Evolutionary conservation across 306 rosid genomes (phyloP), one percentile per base, ranked within the genome.

Genomic region (Cicer judaicum): DNA sequence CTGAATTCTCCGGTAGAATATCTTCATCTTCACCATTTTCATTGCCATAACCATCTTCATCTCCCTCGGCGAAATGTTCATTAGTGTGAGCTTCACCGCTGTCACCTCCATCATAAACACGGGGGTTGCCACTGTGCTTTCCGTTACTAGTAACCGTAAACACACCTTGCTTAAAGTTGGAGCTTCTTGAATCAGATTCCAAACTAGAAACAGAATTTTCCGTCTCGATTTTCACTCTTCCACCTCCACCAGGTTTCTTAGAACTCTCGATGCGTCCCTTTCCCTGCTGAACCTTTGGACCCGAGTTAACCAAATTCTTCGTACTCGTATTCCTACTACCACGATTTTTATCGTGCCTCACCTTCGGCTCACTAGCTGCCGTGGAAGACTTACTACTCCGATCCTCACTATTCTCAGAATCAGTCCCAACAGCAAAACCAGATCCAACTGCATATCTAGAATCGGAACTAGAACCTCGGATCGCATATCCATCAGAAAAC

Each of bases 171-270:
- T 77, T 69, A 82, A 85, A 74, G 79, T 81, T 81, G 73, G 95
- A 90, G 87, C 95, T 93, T 78, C 91, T 87, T n/a, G 98, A 94
- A 83, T 95, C 97, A 68, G 98, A 95, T 59, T 95, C 98, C 78
- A 90, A 1, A 82, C 96, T 91, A 47, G 96, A 87, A 74, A 79
- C 73, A 72, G 97, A 94, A 81, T 88, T 90, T 72, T 94, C 92
- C 85, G 72, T 85, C 88, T 86, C 89, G 48, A 83, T 59, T 73
- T 78, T 82, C 62, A 79, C 87, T 88, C 81, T 79, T 55, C 84
- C 97, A 63, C 93, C 92, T 78, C 88, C 97, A 76, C 87, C 87
- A 48, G 80, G 84, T 78, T 91, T 94, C 76, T 85, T 91, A 82
- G 87, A 84, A 76, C 86, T 80, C 56, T 95, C 97, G 24, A 47